Evolutionary conservation across 371 early-diverging fungal species (phyloP), one percentile per base, ranked within the genome.

Genomic region (Ecytonucleospora hepatopenaei): DNA sequence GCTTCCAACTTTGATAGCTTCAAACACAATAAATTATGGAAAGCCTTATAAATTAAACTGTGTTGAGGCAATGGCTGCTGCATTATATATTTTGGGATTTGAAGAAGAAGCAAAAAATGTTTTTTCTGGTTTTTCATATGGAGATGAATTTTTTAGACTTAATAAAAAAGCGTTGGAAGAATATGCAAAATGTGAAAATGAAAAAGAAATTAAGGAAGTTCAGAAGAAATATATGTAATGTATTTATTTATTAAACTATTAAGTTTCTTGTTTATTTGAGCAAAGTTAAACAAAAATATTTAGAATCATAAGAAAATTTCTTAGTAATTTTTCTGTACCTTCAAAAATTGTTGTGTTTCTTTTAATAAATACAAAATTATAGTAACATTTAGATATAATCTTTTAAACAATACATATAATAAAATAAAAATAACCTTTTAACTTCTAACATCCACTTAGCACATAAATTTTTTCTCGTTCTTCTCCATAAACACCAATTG

Each of bases 21-120:
- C 95, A 2, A 97, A 98, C 76, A 92, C 94, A 1, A 93, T 95
- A 48, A 98, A 98, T 74, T 97, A 98, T 76, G 99, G 99, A 23
- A 86, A 86, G 66, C 94, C 97, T 12, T 93, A 86, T 84, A 89
- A 89, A 68, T 81, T 98, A 60, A 98, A 97, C 76, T 97, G 97
- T 82, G 99, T 88, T 28, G 99, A 98, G 75, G 99, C 99, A 0
- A 81, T 94, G 67, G 92, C 94, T 1, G 97, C 94, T 0, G 86
- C 87, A 24, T 87, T 94, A 62, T 93, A 86, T 74, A 92, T 98
- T 30, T 86, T 87, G 34, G 95, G 88, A 23, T 66, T 73, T 72
- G 68, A 81, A 48, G 67, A 63, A 34, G 75, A 74, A 23, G 66
- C 75, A 12, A 86, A 89, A 68, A 83, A 82, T 23, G 73, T 97